Evolutionary conservation across 208 protist genomes (phyloP).

Genomic region (Willaertia magna): DNA sequence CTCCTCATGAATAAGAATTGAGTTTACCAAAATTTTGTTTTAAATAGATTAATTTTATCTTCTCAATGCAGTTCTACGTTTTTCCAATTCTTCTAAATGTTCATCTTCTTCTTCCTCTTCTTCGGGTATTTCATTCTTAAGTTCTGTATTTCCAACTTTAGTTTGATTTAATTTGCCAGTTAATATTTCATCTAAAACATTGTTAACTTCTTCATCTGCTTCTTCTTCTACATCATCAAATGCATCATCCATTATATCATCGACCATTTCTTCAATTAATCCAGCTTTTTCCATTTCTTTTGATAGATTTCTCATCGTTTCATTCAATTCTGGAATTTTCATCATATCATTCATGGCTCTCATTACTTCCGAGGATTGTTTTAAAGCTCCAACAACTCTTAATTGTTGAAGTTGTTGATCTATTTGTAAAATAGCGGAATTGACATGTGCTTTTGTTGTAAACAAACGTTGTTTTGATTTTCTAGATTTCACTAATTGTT

Average conservation of each 20-base stretch:
- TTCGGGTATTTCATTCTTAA: background rate
- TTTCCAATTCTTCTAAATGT: background rate
- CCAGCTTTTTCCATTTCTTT: conserved; percentile 71
- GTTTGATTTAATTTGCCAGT: conserved; percentile 41
- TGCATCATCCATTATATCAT: conserved; percentile 60
- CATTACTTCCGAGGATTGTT: conserved; percentile 61
- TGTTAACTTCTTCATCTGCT: conserved; percentile 65
- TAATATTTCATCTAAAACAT: conserved; percentile 64
- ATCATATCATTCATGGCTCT: conserved; percentile 61
- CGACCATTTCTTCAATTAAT: conserved; percentile 69
- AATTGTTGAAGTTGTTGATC: conserved; percentile 60
- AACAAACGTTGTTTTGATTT: conserved; percentile 57
- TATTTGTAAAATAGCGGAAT: conserved; percentile 65
- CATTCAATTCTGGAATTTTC: conserved; percentile 53
- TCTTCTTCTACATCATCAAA: conserved; percentile 61
- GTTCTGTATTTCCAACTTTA: background rate
- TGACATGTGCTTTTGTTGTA: conserved; percentile 70
- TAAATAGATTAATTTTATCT: background rate
- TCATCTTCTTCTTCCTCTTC: background rate
- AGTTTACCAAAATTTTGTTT: no score
- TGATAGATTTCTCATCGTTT: conserved; percentile 56
- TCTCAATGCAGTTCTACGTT: background rate
- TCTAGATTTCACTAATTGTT: conserved; percentile 58
- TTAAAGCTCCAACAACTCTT: conserved; percentile 51
- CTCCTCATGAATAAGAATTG: no score